phyloP scores from a whole-genome alignment of 805 yeast species.

The Vanderwaltozyma verrucispora region DNA sequence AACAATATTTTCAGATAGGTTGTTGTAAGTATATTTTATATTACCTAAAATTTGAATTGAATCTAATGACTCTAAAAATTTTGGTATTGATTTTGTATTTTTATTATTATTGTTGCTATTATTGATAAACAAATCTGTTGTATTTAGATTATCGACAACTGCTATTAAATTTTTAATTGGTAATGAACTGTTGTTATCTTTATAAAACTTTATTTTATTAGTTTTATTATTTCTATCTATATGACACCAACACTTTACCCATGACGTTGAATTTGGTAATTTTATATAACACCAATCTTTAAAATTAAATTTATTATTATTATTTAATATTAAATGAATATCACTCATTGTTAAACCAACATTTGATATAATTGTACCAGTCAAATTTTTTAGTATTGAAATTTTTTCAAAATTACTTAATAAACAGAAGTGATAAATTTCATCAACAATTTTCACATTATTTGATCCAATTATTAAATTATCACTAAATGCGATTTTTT shows the following conservation, averaged over 20 bases:
- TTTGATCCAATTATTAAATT: no score
- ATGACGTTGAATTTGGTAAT: conserved; percentile 10
- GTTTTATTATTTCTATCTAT: conserved; percentile 21
- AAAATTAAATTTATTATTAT: conserved; percentile 20
- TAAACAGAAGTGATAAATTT: not conserved
- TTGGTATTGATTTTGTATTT: not conserved
- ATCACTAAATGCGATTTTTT: no score
- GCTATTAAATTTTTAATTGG: conserved; percentile 20
- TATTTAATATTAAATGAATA: conserved; percentile 20
- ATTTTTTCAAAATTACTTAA: not conserved
- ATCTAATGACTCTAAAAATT: conserved; percentile 8
- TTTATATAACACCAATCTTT: conserved; percentile 29
- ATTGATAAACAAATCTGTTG: conserved; percentile 21
- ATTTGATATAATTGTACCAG: conserved; percentile 2
- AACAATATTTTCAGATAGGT: no score
- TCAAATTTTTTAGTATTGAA: not conserved
- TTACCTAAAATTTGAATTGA: conserved; percentile 18
- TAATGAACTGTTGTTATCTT: conserved; percentile 19
- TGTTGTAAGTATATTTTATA: conserved; percentile 5
- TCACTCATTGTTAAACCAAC: conserved; percentile 16
- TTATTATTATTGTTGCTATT: not conserved
- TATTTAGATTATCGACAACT: conserved; percentile 20
- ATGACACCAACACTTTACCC: conserved; percentile 28
- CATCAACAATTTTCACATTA: no score
- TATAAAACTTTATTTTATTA: conserved; percentile 22